Conservation (phyloP, 306 rosid genomes). For the Comarum palustre region DNA sequence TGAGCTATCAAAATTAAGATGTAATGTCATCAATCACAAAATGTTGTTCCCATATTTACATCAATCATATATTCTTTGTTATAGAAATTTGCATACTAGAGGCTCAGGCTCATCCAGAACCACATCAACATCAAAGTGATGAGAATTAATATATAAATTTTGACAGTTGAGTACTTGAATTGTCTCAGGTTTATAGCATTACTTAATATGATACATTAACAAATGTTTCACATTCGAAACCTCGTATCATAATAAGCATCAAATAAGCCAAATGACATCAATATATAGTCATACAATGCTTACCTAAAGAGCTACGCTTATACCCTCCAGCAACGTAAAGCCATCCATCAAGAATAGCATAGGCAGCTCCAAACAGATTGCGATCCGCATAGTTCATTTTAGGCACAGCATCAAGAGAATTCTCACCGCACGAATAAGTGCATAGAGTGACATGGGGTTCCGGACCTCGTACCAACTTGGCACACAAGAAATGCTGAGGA, state of each 20-base stretch:
- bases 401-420: conserved; percentile 5
- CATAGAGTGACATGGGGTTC: conserved; percentile 3
- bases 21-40: not conserved
- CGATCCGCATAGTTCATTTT: conserved; percentile 5
- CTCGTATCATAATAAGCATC: not conserved
- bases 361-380: not conserved
- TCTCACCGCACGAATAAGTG: not conserved
- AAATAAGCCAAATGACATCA: too few species aligned
- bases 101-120: not conserved
- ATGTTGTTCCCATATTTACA: not conserved
- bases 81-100: too few species aligned
- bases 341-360: conserved; percentile 13
- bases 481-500: conserved; percentile 4
- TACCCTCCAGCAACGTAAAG: conserved; percentile 17
- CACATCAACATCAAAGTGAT: not conserved
- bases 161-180: not conserved
- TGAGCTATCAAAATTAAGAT: not conserved
- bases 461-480: conserved; percentile 5
- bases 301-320: conserved; percentile 2
- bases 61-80: too few species aligned
- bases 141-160: not conserved
- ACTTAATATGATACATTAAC: not conserved
- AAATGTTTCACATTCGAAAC: not conserved
- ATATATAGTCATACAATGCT: not conserved
- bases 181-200: not conserved